phyloP scores from a whole-genome alignment of 2,329 filamentous ascomycete genomes.

The Meredithiella fracta region DNA sequence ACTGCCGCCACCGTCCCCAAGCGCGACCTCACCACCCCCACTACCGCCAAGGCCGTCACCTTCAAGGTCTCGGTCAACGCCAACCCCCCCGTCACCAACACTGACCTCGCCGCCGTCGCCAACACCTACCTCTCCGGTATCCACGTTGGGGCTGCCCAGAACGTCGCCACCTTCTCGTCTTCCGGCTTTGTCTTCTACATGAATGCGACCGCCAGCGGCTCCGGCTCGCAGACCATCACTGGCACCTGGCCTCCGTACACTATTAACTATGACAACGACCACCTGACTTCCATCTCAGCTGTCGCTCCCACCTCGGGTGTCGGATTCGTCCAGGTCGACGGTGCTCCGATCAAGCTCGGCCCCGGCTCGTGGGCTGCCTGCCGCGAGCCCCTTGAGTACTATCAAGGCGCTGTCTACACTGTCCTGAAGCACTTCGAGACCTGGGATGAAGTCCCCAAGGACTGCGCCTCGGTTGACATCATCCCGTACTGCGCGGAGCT shows the following conservation, averaged over 20 bases:
- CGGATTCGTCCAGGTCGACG: conserved; percentile 21
- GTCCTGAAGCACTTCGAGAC: conserved; percentile 15
- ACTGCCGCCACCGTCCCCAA: conserved; percentile 16
- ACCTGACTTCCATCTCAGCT: conserved; percentile 21
- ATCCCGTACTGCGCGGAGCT: conserved; percentile 28
- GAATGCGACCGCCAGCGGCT: conserved; percentile 28
- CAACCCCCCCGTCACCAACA: not conserved
- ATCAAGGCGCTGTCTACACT: conserved; percentile 21
- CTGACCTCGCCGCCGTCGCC: not conserved
- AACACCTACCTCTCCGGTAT: conserved; percentile 27
- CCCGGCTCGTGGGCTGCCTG: conserved; percentile 28
- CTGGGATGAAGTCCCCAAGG: conserved; percentile 21
- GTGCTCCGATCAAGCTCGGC: conserved; percentile 19
- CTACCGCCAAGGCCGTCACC: conserved; percentile 24
- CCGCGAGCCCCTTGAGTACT: conserved; percentile 27
- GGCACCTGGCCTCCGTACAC: conserved; percentile 26
- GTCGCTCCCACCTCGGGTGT: conserved; percentile 22
- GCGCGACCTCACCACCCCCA: conserved; percentile 15
- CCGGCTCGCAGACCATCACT: conserved; percentile 17
- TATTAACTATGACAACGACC: conserved; percentile 23
- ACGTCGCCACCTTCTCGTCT: conserved; percentile 26
- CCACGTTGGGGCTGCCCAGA: conserved; percentile 21
- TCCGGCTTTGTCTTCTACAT: conserved; percentile 32
- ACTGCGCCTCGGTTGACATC: conserved; percentile 28
- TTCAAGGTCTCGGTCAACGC: conserved; percentile 28